Evolutionary conservation across 2,329 filamentous ascomycete genomes (phyloP), one percentile per base, ranked within the genome.

Genomic region (Aureobasidium uvarum): DNA sequence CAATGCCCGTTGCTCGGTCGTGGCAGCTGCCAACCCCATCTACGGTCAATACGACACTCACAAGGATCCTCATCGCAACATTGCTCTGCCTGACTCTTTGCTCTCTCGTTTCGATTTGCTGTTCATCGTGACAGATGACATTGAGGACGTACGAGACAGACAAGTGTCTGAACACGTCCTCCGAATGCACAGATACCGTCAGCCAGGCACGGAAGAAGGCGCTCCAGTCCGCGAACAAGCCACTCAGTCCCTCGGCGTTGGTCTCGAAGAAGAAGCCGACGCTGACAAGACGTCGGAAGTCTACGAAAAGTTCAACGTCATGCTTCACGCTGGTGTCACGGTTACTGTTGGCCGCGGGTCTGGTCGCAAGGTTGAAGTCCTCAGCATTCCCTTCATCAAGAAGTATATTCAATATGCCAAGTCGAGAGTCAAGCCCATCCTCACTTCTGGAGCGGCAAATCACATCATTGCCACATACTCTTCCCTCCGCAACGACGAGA

Each of bases 321-420:
- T 98, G 91, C 85, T 99, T 48, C 95, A 99, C 74, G 90, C 92
- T 11, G 95, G 95, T 67, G 91, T 97, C 54, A 91, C 88, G 7
- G 79, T 91, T 18, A 91, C 88, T 4, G 83, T 88, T 14, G 89
- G 90, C 11, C 86, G 91, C 45, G 90, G 91, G 13, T 80, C 88
- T 31, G 86, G 86, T 71, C 90, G 90, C 76, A 89, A 89, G 69
- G 86, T 90, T 5, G 92, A 97, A 76, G 91, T 99, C 16, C 82
- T 99, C 63, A 96, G 91, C 79, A 97, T 99, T 67, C 91, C 93
- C 0, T 99, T 99, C 79, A 92, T 99, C 82, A 99, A 99, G 81
- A 99, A 99, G 79, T 99, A 97, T 77, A 96, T 99, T 52, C 95
- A 99, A 75, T 99, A 99, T 77, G 92, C 95, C 69, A 99, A 99